phyloP scores from a whole-genome alignment of 176 grass and related monocot genomes.

The Carex pumila region DNA sequence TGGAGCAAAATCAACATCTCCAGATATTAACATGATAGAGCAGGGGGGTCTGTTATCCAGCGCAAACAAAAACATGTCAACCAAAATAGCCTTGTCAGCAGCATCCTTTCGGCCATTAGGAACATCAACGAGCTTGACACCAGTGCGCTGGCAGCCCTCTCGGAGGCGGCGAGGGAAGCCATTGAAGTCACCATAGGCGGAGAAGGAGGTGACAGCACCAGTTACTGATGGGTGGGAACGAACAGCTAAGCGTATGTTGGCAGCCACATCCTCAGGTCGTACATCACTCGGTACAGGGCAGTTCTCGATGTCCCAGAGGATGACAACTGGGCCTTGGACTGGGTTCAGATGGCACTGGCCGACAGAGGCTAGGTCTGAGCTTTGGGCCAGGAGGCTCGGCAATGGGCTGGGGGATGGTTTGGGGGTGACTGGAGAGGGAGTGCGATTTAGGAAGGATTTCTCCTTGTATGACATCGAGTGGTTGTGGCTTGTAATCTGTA shows the following conservation, averaged over 20 bases:
- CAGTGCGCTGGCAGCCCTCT: conserved; percentile 81
- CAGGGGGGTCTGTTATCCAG: conserved; percentile 41
- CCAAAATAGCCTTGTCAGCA: conserved; percentile 50
- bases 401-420: background rate
- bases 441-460: background rate
- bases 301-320: conserved; percentile 98
- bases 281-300: conserved; percentile 83
- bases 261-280: conserved; percentile 78
- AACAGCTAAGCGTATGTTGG: conserved; percentile 74
- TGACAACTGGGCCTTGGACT: conserved; percentile 57
- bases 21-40: conserved; percentile 44
- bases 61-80: conserved; percentile 53
- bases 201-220: conserved; percentile 73
- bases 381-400: background rate
- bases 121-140: conserved; percentile 46
- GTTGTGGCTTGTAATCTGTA: background rate
- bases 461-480: conserved; percentile 7
- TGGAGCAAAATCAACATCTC: conserved; percentile 45
- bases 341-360: background rate
- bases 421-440: background rate
- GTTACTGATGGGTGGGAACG: conserved; percentile 59
- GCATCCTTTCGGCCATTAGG: conserved; percentile 54
- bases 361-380: background rate
- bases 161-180: conserved; percentile 81
- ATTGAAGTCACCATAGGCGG: conserved; percentile 95